Evolutionary conservation across 345 rosid species (phyloP), one percentile per base, ranked within the genome.

Genomic region (Linum usitatissimum): DNA sequence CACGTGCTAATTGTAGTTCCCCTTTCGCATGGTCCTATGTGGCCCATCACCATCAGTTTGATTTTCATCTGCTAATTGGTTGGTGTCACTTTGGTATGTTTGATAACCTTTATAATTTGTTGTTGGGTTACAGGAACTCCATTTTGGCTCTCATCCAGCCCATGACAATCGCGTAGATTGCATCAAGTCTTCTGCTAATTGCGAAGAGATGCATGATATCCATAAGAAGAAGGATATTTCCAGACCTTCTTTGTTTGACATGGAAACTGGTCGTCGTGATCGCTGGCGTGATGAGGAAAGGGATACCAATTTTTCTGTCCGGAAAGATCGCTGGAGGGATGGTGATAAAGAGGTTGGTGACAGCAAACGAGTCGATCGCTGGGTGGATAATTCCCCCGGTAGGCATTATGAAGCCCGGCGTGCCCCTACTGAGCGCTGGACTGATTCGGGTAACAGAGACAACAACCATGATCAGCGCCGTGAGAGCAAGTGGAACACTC

Each of bases 281-380:
- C 89, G 86, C 66, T 94, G 99, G 97, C 96, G 84, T 23, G 96
- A 94, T 75, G 97, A 94, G 70, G 99, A 94, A 76, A 84, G 96
- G 74, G 99, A 90, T 66, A 83, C 86, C 63, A 79, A 80, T 70
- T 75, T 88, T 60, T 69, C 83, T 0, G 39, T 73, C 18, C 86
- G 82, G 65, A 88, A 86, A 66, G 96, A 86, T 68, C 83, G 84
- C 71, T 80, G 96, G 97, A 82, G 89, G 73, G 92, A 86, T 78
- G 86, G 79, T 9, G 91, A 88, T 51, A 86, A 84, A 66, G 99
- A 90, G 60, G 76, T 71, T 67, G 76, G 85, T 71, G 96, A 90
- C n/a, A 76, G 55, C 59, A 80, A 83, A 64, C 81, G 75, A 73
- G 63, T 69, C 69, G 96, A 90, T n/a, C 87, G 90, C 18, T 82